Percentiles rank a stretch among this genome's conserved stretches.
These are phyloP conservation scores for Alternaria sp. DNA, from an alignment of 2,329 filamentous ascomycete genomes.

Conservation along the genomic window DNA sequence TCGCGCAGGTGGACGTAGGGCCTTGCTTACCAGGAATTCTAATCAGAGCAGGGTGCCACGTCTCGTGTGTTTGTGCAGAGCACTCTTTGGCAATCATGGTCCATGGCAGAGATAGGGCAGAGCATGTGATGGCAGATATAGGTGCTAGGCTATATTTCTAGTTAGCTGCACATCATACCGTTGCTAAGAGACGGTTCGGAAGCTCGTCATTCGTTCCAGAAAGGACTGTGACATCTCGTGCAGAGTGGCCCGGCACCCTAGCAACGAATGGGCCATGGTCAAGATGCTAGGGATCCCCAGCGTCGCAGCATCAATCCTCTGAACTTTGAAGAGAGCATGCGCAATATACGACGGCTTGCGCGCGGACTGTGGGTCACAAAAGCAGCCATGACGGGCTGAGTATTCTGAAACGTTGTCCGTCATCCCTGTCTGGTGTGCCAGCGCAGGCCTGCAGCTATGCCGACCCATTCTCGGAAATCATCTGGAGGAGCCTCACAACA, in stretches of 20 bases:
- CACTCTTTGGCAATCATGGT: background rate
- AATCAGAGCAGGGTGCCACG: background rate
- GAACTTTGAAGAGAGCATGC: constrained; percentile 19
- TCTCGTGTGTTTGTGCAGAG: background rate
- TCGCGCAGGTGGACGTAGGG: constrained; percentile 1
- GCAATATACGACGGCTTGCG: constrained; percentile 22
- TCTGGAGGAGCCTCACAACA: constrained; percentile 27
- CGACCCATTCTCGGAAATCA: constrained; percentile 26
- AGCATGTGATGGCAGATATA: background rate
- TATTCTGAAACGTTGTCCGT: constrained; percentile 22
- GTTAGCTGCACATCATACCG: constrained; percentile 17
- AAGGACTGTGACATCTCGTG: constrained; percentile 24
- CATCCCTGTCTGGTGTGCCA: constrained; percentile 33
- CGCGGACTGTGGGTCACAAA: constrained; percentile 25
- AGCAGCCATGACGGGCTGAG: constrained; percentile 35
- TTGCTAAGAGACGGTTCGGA: constrained; percentile 3
- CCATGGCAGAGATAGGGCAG: background rate
- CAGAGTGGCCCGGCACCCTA: constrained; percentile 22
- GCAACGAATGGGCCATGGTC: constrained; percentile 20
- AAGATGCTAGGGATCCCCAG: constrained; percentile 18
- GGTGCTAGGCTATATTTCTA: background rate
- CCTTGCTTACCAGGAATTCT: background rate
- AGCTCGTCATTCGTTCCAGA: constrained; percentile 16
- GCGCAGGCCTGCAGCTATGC: constrained; percentile 29
- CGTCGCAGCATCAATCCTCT: constrained; percentile 19